Evolutionary conservation across 208 protist genomes (phyloP).

Genomic region (Porcisia deanei): DNA sequence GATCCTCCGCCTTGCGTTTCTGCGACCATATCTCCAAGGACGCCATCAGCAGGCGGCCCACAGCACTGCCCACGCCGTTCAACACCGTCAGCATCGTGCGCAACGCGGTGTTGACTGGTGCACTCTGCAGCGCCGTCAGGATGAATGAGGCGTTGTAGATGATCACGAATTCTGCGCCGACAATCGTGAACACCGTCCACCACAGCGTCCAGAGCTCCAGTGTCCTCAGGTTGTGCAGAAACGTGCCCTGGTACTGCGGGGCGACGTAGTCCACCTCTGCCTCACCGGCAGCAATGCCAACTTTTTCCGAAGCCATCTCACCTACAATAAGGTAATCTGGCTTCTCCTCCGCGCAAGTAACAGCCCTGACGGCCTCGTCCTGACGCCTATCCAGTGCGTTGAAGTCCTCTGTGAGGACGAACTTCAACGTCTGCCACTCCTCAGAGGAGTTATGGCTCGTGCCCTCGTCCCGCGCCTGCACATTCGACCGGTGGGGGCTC

Average conservation of each 20-base stretch:
- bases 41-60: constrained; percentile 62
- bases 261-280: constrained; percentile 62
- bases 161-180: constrained; percentile 48
- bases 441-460: neutral
- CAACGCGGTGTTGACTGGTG: constrained; percentile 30
- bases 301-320: neutral
- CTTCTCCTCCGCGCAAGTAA: constrained; percentile 30
- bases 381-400: constrained; percentile 20
- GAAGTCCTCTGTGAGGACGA: too few relatives aligned
- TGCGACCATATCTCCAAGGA: constrained; percentile 58
- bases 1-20: constrained; percentile 51
- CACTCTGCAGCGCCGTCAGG: constrained; percentile 42
- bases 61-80: constrained; percentile 64
- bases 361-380: constrained; percentile 11
- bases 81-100: constrained; percentile 57
- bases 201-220: constrained; percentile 54
- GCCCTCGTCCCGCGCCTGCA: neutral
- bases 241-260: constrained; percentile 57
- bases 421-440: neutral
- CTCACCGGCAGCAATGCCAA: constrained; percentile 4
- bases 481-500: neutral
- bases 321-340: neutral
- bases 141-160: constrained; percentile 65
- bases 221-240: constrained; percentile 43
- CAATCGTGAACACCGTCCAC: constrained; percentile 47